Conservation (phyloP, 768 basidiomycete species). For the Lactarius hatsudake region DNA sequence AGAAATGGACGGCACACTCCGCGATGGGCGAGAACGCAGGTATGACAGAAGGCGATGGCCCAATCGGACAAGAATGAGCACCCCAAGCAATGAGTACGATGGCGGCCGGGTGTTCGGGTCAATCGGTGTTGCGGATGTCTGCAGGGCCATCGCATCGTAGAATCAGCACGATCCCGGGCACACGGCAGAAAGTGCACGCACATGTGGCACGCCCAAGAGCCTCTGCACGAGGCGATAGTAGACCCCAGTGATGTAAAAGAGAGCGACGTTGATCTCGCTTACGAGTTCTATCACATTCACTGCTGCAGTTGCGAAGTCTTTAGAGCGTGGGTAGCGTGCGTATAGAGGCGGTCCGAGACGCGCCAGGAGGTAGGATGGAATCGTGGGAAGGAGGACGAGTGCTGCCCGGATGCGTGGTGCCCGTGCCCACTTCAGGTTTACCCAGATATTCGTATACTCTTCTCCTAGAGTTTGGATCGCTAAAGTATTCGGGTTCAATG, state of each 20-base stretch:
- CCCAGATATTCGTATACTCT: slow-evolving; percentile 85
- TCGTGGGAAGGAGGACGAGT: slow-evolving; percentile 61
- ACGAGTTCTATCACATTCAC: slow-evolving; percentile 54
- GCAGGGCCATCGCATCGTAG: slow-evolving; percentile 8
- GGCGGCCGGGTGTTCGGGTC: slow-evolving; percentile 73
- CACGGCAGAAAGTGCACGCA: slow-evolving; percentile 34
- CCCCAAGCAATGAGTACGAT: slow-evolving; percentile 82
- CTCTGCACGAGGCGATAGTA: slow-evolving; percentile 75
- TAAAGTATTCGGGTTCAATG: slow-evolving; percentile 33
- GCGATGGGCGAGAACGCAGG: slow-evolving; percentile 38
- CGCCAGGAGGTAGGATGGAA: slow-evolving; percentile 62
- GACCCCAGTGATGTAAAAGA: slow-evolving; percentile 77
- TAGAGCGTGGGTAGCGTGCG: slow-evolving; percentile 37
- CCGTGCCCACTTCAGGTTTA: slow-evolving; percentile 42
- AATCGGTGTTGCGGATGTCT: slow-evolving; percentile 74
- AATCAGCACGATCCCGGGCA: neutral
- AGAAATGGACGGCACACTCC: slow-evolving; percentile 19
- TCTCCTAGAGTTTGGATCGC: slow-evolving; percentile 85
- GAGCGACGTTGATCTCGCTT: slow-evolving; percentile 71
- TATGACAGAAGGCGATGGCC: slow-evolving; percentile 55
- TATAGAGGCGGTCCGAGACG: slow-evolving; percentile 43
- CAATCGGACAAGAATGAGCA: slow-evolving; percentile 65
- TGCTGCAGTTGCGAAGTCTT: slow-evolving; percentile 36
- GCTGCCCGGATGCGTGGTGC: slow-evolving; percentile 45
- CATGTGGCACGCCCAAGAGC: slow-evolving; percentile 66